Conservation (phyloP, 768 basidiomycete species). For the Trametes meyenii region DNA sequence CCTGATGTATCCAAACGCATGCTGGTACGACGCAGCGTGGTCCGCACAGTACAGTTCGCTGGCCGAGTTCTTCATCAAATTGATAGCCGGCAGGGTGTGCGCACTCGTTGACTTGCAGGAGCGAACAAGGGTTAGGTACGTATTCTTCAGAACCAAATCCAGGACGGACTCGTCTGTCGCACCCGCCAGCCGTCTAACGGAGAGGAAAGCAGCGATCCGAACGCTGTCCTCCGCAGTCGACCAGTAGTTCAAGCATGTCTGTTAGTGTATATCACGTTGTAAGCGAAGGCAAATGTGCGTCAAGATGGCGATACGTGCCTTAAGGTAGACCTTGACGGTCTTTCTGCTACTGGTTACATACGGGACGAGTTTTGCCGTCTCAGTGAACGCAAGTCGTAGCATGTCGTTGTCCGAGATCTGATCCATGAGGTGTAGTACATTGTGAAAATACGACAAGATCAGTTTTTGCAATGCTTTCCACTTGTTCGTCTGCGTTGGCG, state of each 20-base stretch:
- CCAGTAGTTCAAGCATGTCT: constrained; percentile 89
- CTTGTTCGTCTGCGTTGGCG: constrained; percentile 79
- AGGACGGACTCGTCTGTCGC: constrained; percentile 78
- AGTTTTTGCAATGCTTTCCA: constrained; percentile 85
- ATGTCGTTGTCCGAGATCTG: constrained; percentile 72
- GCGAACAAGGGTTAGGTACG: constrained; percentile 86
- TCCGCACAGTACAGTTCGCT: constrained; percentile 87
- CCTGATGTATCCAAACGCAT: constrained; percentile 94
- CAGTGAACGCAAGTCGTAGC: constrained; percentile 71
- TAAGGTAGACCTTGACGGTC: constrained; percentile 83
- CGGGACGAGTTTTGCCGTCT: constrained; percentile 88
- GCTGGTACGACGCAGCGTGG: constrained; percentile 79
- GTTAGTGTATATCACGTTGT: not conserved
- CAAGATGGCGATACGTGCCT: constrained; percentile 48
- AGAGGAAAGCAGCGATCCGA: constrained; percentile 84
- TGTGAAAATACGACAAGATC: constrained; percentile 88
- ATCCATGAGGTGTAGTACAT: constrained; percentile 75
- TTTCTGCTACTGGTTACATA: constrained; percentile 86
- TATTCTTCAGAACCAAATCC: constrained; percentile 88
- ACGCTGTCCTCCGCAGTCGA: constrained; percentile 77
- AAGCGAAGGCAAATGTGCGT: not conserved
- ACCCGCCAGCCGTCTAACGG: constrained; percentile 77
- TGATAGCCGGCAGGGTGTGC: constrained; percentile 88
- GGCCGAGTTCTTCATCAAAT: constrained; percentile 97
- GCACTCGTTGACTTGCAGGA: constrained; percentile 83